Percentiles rank a stretch among this genome's conserved stretches.
Conservation (phyloP, 257 asterid genomes). For the Euphrasia confusa region DNA sequence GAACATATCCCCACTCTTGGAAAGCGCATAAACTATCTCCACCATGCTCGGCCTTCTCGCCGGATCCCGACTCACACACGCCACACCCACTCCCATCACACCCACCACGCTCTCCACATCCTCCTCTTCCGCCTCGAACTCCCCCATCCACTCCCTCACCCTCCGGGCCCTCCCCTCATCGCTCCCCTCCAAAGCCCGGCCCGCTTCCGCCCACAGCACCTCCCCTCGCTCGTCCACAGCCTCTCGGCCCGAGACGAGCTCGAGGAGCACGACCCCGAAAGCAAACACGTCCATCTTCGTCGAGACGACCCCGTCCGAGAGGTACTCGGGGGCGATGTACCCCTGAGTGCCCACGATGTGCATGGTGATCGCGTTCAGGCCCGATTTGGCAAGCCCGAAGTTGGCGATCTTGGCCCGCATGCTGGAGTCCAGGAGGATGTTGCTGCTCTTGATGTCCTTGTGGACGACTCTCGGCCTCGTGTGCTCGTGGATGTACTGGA, state of each 20-base stretch:
- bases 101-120: constrained; percentile 51
- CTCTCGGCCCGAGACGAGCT: constrained; percentile 67
- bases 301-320: constrained; percentile 72
- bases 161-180: constrained; percentile 45
- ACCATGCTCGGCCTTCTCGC: constrained; percentile 83
- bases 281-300: constrained; percentile 87
- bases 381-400: constrained; percentile 88
- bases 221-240: constrained; percentile 62
- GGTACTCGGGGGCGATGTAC: constrained; percentile 80
- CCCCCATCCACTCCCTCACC: constrained; percentile 69
- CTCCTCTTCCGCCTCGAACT: constrained; percentile 19
- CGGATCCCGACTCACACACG: constrained; percentile 73
- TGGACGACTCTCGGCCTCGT: constrained; percentile 90
- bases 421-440: constrained; percentile 78
- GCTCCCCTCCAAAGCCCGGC: constrained; percentile 40
- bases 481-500: constrained; percentile 94
- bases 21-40: constrained; percentile 86
- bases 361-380: constrained; percentile 93
- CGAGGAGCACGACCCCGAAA: constrained; percentile 83
- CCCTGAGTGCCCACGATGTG: constrained; percentile 98
- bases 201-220: constrained; percentile 49
- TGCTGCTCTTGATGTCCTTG: constrained; percentile 87
- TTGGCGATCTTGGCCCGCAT: constrained; percentile 93
- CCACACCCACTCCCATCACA: constrained; percentile 60
- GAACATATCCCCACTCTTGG: constrained; percentile 71